Base-by-base conservation (phyloP, 352 stramenopile genomes). In the Pythium scleroteichum region DNA sequence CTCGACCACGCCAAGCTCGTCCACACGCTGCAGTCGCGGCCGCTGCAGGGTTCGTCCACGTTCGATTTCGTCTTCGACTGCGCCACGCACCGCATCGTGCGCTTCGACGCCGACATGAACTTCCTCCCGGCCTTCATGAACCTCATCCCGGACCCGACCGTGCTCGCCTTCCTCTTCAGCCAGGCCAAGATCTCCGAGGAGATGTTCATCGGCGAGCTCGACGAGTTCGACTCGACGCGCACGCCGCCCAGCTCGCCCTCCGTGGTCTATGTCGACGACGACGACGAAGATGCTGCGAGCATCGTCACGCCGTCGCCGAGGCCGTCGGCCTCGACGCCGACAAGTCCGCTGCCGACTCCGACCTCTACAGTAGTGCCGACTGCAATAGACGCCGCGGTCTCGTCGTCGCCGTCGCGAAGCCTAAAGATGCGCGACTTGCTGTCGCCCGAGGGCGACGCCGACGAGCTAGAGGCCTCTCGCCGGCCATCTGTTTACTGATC, bases 31-130 rank as follows among this genome's bases (percentile, higher is more conserved):
- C 59, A 59, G 3, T 42, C 49, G 24, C 17, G 33, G 10, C 59
- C 59, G 17, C n/a, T 66, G 13, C 17, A 33, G 14, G 59, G 59
- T 42, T 40, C 26, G 29, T 66, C 41, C 9, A 55, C 29, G 16
- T 66, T 59, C 35, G 52, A 67, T 44, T 67, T 67, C 32, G 22
- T 53, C 4, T 61, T 67, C 19, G 59, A 66, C 29, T 40, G 49
- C 14, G 40, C 22, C 17, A 59, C 49, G 13, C 19, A 23, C 14
- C 50, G 51, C 22, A 41, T 66, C 29, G 49, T 59, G 41, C 59
- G 59, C 17, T 66, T 66, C 16, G 50, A 54, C 17, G 29, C 49
- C 59, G 51, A 67, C 42, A 56, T 67, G 51, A 57, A 67, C 27
- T 61, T 67, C n/a, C n/a, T 67, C 10, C 52, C 44, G 26, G 60